Evolutionary conservation across 345 rosid genomes (phyloP), one percentile per base, ranked within the genome.

Genomic region (Dipteronia sinensis): DNA sequence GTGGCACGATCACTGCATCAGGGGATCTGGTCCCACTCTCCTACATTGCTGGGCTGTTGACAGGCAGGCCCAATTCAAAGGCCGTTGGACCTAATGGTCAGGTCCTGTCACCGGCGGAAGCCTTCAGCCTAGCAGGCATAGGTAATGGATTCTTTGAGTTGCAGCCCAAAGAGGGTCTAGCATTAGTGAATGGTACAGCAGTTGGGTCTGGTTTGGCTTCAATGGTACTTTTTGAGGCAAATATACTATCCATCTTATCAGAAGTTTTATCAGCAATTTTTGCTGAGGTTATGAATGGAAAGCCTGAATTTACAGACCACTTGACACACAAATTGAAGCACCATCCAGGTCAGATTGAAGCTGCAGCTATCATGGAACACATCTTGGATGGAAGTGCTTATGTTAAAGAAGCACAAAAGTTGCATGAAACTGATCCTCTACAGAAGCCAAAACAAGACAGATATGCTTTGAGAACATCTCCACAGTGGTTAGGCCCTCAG

Each of bases 401-500:
- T 65, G 82, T 90, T 74, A 89, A 90, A 69, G 81, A 80, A 27
- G 97, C 97, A 12, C 75, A 88, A 63, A 89, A 83, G 76, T 76
- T 82, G 19, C 93, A 90, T 44, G 93, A 90, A 65, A 88, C 83
- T 65, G 93, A 92, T 81, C 97, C 97, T 20, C 81, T 92, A 20
- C 90, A 80, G 80, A 92, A 92, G 77, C 97, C 94, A 0, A 92
- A 90, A 70, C 88, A 89, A 63, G 97, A 92, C 72, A 79, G 93
- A 71, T 92, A 92, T 75, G 97, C 97, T 47, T 89, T 92, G 4
- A 75, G 97, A 34, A 90, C 93, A 2, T 90, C 94, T 1, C 94
- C 94, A 10, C 97, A 92, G 65, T 92, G 97, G 97, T 83, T 92
- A 38, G 94, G 97, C 5, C 97, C 97, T 27, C 94, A 88, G 59